Base-by-base conservation (phyloP, 352 stramenopile species). In the Phytophthora tentaculata region DNA sequence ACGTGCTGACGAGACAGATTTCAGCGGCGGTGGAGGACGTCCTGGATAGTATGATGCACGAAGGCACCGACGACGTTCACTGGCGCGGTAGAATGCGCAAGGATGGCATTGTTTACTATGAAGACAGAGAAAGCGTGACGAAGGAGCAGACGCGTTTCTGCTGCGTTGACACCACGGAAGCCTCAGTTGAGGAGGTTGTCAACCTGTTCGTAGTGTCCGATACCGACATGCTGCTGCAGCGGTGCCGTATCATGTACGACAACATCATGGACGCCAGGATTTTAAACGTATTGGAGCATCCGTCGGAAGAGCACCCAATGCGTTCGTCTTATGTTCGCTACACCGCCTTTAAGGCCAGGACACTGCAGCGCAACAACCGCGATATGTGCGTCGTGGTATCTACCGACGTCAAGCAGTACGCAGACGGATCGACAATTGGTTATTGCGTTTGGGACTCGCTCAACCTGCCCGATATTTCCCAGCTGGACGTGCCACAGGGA, bases 371-470 rank as follows among this genome's bases (percentile, higher is more conserved):
- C 19, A 77, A 73, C 29, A 22, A 79, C 47, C 69, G 76, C 12
- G 76, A 84, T 43, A 81, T 81, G 73, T 79, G 73, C n/a, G 76
- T 84, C 4, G 62, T 80, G 17, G 73, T 81, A 20, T 66, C 76
- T 8, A 84, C 76, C 20, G 63, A 84, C 17, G 73, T 84, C 32
- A 72, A 72, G 8, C 26, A 71, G 14, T 74, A 47, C 43, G 57
- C 73, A 16, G 67, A 84, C 35, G 76, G 76, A 29, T 81, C 76
- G 17, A 84, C 70, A 0, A n/a, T 81, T 20, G 76, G 76, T 56
- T 84, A 84, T 54, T 84, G 76, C 49, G 76, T 84, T 10, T 84
- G 76, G 76, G 76, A 84, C 56, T 84, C 76, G 58, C 70, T 84
- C 10, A 77, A 81, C 43, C 26, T 80, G 32, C 61, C 60, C 29